Conservation (phyloP, 2,329 filamentous ascomycete species). For the Cordyceps fumosorosea region DNA sequence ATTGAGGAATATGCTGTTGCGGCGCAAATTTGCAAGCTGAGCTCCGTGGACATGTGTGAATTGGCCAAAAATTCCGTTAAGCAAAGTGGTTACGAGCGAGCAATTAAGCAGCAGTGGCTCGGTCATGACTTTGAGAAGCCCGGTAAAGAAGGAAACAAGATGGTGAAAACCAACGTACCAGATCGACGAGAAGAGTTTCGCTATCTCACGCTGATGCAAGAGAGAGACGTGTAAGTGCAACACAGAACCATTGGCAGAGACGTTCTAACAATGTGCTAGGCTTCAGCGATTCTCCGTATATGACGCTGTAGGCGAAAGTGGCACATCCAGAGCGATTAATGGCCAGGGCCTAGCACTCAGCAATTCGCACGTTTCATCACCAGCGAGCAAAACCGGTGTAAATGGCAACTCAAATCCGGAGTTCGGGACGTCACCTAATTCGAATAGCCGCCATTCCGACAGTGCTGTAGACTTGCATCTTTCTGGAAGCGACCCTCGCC, state of each 20-base stretch:
- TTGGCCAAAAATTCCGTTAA: conserved; percentile 91
- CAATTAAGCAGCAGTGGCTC: conserved; percentile 87
- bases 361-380: background rate
- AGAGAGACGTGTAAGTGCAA: conserved; percentile 69
- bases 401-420: conserved; percentile 2
- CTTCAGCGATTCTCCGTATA: conserved; percentile 37
- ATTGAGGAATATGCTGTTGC: conserved; percentile 98
- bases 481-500: conserved; percentile 56
- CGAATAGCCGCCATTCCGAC: background rate
- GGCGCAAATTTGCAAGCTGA: conserved; percentile 97
- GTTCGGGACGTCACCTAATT: background rate
- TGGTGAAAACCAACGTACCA: conserved; percentile 94
- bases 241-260: background rate
- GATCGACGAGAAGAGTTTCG: conserved; percentile 87
- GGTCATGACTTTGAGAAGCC: conserved; percentile 70
- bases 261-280: conserved; percentile 21
- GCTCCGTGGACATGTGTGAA: conserved; percentile 97
- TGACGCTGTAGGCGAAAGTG: conserved; percentile 15
- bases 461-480: conserved; percentile 40
- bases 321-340: background rate
- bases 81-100: conserved; percentile 87
- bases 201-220: conserved; percentile 77
- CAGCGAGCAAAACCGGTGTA: background rate
- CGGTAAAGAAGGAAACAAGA: conserved; percentile 79
- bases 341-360: background rate